Conservation (phyloP, 805 yeast species). For the Vanderwaltozyma tropicalis region DNA sequence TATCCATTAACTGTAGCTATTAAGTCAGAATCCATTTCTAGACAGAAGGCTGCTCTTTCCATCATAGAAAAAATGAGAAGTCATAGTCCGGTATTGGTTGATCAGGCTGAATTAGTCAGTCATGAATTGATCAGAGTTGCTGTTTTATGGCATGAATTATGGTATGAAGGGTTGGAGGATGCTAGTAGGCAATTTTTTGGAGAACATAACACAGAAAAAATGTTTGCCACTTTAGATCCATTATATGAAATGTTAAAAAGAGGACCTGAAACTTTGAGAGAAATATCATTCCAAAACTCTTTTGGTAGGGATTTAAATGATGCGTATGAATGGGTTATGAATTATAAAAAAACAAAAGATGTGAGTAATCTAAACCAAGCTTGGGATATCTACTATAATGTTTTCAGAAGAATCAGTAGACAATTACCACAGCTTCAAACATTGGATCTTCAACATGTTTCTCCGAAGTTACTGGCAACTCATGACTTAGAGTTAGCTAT, state of each 20-base stretch:
- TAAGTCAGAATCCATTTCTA: conserved; percentile 78
- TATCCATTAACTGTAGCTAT: conserved; percentile 94
- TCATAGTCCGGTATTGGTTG: conserved; percentile 76
- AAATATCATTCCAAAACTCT: conserved; percentile 82
- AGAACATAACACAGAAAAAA: conserved; percentile 87
- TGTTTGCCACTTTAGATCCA: conserved; percentile 87
- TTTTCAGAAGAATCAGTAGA: conserved; percentile 81
- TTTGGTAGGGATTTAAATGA: conserved; percentile 88
- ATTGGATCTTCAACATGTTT: conserved; percentile 83
- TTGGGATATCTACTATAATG: conserved; percentile 93
- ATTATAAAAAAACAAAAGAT: conserved; percentile 77
- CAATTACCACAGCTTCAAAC: conserved; percentile 81
- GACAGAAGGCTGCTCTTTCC: conserved; percentile 85
- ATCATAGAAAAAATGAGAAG: conserved; percentile 87
- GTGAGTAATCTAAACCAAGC: conserved; percentile 87
- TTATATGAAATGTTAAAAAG: conserved; percentile 72
- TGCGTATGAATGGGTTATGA: conserved; percentile 88
- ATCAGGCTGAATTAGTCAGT: conserved; percentile 90
- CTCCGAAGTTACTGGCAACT: conserved; percentile 78
- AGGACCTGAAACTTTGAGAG: conserved; percentile 89
- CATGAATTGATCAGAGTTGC: conserved; percentile 89
- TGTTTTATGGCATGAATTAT: conserved; percentile 92
- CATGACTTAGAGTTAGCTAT: conserved; percentile 75
- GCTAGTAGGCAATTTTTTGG: conserved; percentile 90
- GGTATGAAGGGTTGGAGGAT: conserved; percentile 97